Conservation (phyloP, 768 basidiomycete genomes). For the Russula vinacea region DNA sequence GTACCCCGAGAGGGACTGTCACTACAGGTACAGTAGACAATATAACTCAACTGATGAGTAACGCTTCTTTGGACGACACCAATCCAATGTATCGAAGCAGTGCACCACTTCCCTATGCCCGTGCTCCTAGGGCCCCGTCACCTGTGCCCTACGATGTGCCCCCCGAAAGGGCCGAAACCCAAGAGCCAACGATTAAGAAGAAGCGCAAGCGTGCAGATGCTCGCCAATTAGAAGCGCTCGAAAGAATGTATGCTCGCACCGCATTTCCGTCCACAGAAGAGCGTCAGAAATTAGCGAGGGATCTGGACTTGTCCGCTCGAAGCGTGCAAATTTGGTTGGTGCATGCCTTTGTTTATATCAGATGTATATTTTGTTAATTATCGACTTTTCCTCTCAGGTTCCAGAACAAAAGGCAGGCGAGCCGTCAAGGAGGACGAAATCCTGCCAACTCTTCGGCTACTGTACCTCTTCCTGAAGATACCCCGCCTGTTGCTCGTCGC, state of each 20-base stretch:
- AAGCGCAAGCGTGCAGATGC: constrained; percentile 85
- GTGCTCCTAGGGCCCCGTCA: constrained; percentile 34
- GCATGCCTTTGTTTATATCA: background rate
- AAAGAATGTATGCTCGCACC: constrained; percentile 74
- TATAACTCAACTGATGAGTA: constrained; percentile 30
- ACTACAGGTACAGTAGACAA: constrained; percentile 25
- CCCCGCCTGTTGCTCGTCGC: constrained; percentile 2
- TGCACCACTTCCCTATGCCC: constrained; percentile 51
- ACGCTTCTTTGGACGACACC: constrained; percentile 36
- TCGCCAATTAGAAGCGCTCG: constrained; percentile 72
- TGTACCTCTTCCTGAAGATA: constrained; percentile 1
- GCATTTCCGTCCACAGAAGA: constrained; percentile 88
- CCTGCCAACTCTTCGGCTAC: background rate
- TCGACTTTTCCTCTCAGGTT: constrained; percentile 22
- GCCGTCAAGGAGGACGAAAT: constrained; percentile 21
- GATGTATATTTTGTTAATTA: constrained; percentile 2
- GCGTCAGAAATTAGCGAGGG: constrained; percentile 66
- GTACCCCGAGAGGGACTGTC: constrained; percentile 29
- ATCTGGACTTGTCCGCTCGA: constrained; percentile 77
- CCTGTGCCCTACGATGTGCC: constrained; percentile 30
- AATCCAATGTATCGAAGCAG: constrained; percentile 32
- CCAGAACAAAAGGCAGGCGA: constrained; percentile 27
- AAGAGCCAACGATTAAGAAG: constrained; percentile 75
- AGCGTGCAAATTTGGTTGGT: constrained; percentile 84
- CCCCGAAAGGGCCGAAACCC: constrained; percentile 36